phyloP scores from a whole-genome alignment of 306 rosid genomes.

The Pterocarpus macrocarpus region DNA sequence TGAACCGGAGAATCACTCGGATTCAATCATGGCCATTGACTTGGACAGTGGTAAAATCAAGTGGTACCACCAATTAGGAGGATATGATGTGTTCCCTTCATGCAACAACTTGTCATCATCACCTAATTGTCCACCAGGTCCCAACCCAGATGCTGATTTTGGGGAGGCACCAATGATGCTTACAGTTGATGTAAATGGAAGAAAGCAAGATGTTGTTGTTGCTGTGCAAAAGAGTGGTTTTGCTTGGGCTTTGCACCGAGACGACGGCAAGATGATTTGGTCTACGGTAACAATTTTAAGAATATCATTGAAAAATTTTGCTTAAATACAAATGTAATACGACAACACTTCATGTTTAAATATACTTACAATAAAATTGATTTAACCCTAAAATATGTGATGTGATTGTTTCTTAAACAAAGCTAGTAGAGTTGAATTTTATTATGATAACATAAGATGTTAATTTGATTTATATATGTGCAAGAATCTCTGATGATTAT shows the following conservation, averaged over 20 bases:
- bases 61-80: slow-evolving; percentile 72
- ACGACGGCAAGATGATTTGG: slow-evolving; percentile 58
- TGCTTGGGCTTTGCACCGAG: slow-evolving; percentile 68
- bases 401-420: too few relatives aligned
- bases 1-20: slow-evolving; percentile 61
- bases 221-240: slow-evolving; percentile 76
- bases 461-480: too few relatives aligned
- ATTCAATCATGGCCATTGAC: slow-evolving; percentile 73
- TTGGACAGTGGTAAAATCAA: slow-evolving; percentile 53
- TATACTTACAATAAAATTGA: too few relatives aligned
- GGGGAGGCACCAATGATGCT: slow-evolving; percentile 75
- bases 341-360: too few relatives aligned
- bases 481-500: too few relatives aligned
- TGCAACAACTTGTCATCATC: slow-evolving; percentile 50
- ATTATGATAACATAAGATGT: too few relatives aligned
- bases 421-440: too few relatives aligned
- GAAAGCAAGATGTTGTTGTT: slow-evolving; percentile 59
- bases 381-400: too few relatives aligned
- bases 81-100: slow-evolving; percentile 67
- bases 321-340: too few relatives aligned
- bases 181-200: slow-evolving; percentile 42
- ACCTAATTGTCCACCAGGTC: slow-evolving; percentile 65
- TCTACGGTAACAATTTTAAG: slow-evolving; percentile 46
- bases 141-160: slow-evolving; percentile 73
- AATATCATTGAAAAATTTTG: not conserved